Evolutionary conservation across 768 basidiomycete species (phyloP), one percentile per base, ranked within the genome.

Genomic region (Pleurotus citrinopileatus): DNA sequence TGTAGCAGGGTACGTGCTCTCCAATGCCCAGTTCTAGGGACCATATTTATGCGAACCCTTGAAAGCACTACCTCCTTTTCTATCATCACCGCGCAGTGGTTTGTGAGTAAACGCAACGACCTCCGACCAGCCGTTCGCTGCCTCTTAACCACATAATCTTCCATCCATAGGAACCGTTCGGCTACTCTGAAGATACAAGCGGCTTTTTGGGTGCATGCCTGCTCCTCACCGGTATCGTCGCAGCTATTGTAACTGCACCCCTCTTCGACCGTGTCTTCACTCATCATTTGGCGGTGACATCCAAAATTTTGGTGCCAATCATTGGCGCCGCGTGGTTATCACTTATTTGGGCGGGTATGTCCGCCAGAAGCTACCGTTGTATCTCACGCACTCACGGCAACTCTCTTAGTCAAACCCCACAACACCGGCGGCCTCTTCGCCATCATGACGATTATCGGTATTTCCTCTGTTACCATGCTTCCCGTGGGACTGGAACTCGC

Each of bases 221-320:
- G 29, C 77, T 91, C 12, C 68, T 91, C 29, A 74, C 85, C 0
- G 91, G 92, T 19, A 80, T 94, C 55, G 66, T 89, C 2, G 78
- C 83, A 8, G 86, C 91, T 0, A 70, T 84, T 26, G 61, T 84
- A 45, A 80, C 85, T 0, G 82, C 91, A 0, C 92, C 91, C 0
- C 67, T 92, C 3, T 86, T 91, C 61, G 91, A 93, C 62, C 83
- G 91, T 17, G 81, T 91, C n/a, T 81, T 94, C 56, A 92, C 88
- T 8, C 79, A 85, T 58, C 82, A 82, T 56, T 74, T 91, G 34
- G 87, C 82, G 0, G 57, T 81, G 9, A 80, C 84, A 2, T 60
- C 76, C 52, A 89, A 86, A 53, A 55, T 81, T 0, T 61, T 89
- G 8, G 76, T 84, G 13, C 90, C 90, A 1, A 63, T 85, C 40